Conservation (phyloP, 1,139 yeast genomes). For the Yamadazyma kanchanaburiensis region DNA sequence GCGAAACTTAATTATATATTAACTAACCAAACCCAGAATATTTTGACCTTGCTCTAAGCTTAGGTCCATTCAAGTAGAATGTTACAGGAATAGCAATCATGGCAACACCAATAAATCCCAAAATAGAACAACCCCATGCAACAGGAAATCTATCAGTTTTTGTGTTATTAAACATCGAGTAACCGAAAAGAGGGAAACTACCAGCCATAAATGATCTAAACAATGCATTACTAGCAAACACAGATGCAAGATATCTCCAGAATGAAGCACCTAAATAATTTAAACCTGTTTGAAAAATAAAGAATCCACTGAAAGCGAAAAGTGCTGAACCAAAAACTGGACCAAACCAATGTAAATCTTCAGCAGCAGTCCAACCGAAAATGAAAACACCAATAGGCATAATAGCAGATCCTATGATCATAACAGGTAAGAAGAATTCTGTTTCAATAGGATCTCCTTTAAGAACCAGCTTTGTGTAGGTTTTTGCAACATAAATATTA, state of each 20-base stretch:
- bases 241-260: conserved; percentile 31
- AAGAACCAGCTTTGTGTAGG: conserved; percentile 22
- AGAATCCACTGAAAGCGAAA: conserved; percentile 26
- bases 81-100: conserved; percentile 68
- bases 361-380: conserved; percentile 29
- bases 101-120: conserved; percentile 53
- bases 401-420: conserved; percentile 29
- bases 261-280: conserved; percentile 65
- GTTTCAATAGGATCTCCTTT: conserved; percentile 46
- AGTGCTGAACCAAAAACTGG: conserved; percentile 27
- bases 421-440: conserved; percentile 56
- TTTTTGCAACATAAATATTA: conserved; percentile 15
- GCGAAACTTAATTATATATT: no score
- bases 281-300: conserved; percentile 30
- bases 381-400: conserved; percentile 32
- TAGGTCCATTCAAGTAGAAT: conserved; percentile 25
- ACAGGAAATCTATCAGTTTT: conserved; percentile 33
- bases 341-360: conserved; percentile 28
- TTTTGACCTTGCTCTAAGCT: conserved; percentile 44
- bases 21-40: conserved; percentile 30
- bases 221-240: conserved; percentile 30
- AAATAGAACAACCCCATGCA: conserved; percentile 65
- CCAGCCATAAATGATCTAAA: conserved; percentile 30
- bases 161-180: conserved; percentile 44
- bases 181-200: conserved; percentile 30